Evolutionary conservation across 768 basidiomycete genomes (phyloP), one percentile per base, ranked within the genome.

Genomic region (Lentinula raphanica): DNA sequence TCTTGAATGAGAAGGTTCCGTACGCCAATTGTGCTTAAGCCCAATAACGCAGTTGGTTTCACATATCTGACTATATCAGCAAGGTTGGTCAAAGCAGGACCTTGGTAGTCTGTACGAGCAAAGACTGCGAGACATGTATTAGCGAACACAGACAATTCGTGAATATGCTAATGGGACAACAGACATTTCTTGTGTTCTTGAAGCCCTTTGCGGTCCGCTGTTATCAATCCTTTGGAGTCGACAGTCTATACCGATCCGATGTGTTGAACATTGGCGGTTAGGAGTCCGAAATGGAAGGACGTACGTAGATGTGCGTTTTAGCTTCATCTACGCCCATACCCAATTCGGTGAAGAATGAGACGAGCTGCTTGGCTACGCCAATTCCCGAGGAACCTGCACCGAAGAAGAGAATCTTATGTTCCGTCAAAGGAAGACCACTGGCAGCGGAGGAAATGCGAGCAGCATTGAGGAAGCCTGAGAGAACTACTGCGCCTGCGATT

Each of bases 361-460:
- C 83, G 53, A 92, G 75, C 69, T 96, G 93, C 74, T 83, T 86
- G 58, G 88, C 94, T 45, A 98, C 94, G 46, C 94, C 95, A 54
- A 97, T 90, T 61, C 93, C 94, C 2, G 92, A 91, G 25, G 87
- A 90, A 5, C 95, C 95, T 3, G 94, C 92, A 17, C 95, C 95
- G 56, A 92, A 87, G 80, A 98, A 96, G 42, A 96, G 82, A 65
- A 97, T 92, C 38, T 86, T 84, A 66, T 96, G 94, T 29, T 86
- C 82, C 32, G 76, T 74, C 39, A 93, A 74, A 7, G 88, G 74
- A 73, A 29, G 76, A 76, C 19, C 76, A 74, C 15, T 44, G n/a
- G 54, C 54, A 3, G 73, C 74, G 46, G 81, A 80, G 12, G 85
- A 75, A 35, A 88, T 73, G 56, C 79, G 79, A 0, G 87, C 87